A percentile compares a stretch with the other conserved stretches of the same genome.
Evolutionary conservation across 345 rosid genomes (phyloP).

Genomic region (Eucalyptus marginata): DNA sequence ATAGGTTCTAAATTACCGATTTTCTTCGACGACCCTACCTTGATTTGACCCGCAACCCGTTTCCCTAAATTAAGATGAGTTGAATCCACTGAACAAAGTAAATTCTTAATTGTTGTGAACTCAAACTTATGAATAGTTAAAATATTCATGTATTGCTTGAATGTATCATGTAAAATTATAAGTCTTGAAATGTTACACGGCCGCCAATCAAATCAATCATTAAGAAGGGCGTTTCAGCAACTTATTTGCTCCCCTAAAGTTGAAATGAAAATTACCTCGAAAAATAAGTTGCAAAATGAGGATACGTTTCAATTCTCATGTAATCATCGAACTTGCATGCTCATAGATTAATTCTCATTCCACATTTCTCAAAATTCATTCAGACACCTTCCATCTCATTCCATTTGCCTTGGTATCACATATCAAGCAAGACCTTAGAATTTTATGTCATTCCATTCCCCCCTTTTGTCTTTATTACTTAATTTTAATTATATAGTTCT

Average conservation of each 20-base stretch:
- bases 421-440: rapidly evolving
- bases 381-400: not conserved
- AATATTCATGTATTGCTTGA: not conserved
- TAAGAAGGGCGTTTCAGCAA: not conserved
- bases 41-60: not conserved
- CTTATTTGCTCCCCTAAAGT: not conserved
- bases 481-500: no score
- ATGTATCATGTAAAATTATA: rapidly evolving
- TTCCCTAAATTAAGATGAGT: not conserved
- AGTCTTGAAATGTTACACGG: not conserved
- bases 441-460: not conserved
- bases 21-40: not conserved
- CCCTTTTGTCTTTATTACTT: not conserved
- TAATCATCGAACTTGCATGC: not conserved
- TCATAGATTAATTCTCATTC: not conserved
- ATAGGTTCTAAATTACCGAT: not conserved
- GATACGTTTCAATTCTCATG: rapidly evolving
- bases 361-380: not conserved
- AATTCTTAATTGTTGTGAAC: not conserved
- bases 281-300: not conserved
- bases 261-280: not conserved
- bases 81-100: not conserved
- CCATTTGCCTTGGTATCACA: rapidly evolving
- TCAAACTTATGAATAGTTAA: not conserved
- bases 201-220: not conserved